A percentile compares a stretch with the other conserved stretches of the same genome.
These are phyloP conservation scores for Microcyclospora pomicola DNA, from an alignment of 2,329 filamentous ascomycete species.

Conservation along the genomic window DNA sequence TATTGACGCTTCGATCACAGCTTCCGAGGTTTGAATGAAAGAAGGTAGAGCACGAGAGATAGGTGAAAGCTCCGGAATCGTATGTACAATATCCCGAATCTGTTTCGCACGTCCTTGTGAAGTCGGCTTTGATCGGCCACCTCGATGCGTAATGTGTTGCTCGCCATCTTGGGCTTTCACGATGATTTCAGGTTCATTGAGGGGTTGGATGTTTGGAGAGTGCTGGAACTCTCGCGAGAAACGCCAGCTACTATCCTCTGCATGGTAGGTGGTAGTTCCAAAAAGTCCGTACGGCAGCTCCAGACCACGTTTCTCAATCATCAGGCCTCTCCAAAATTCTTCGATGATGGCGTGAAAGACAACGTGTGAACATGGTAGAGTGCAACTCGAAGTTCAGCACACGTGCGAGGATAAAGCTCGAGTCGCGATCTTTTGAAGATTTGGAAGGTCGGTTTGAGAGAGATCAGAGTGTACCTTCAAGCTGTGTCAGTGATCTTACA, in stretches of 20 bases:
- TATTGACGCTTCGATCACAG: slow-evolving; percentile 17
- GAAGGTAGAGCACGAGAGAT: slow-evolving; percentile 5
- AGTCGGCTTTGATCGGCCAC: background rate
- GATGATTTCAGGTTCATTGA: slow-evolving; percentile 15
- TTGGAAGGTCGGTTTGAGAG: background rate
- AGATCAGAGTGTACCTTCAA: background rate
- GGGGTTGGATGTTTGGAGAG: slow-evolving; percentile 9
- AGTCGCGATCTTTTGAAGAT: background rate
- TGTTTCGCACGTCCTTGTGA: slow-evolving; percentile 7
- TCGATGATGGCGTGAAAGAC: slow-evolving; percentile 32
- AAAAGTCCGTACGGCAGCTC: slow-evolving; percentile 42
- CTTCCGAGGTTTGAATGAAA: slow-evolving; percentile 17
- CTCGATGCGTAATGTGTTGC: no score
- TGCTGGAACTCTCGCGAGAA: slow-evolving; percentile 8
- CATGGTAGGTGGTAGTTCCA: slow-evolving; percentile 36
- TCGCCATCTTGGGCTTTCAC: slow-evolving; percentile 1
- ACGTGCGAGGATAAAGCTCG: background rate
- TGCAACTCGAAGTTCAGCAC: background rate
- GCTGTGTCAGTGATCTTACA: no score
- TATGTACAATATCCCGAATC: slow-evolving; percentile 8
- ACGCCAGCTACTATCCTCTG: slow-evolving; percentile 34
- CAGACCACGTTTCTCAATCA: slow-evolving; percentile 40
- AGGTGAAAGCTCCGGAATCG: slow-evolving; percentile 14
- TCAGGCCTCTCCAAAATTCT: slow-evolving; percentile 30
- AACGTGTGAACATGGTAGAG: no score